Conservation (phyloP, 805 yeast genomes). For the Tetrapisispora fleetii region DNA sequence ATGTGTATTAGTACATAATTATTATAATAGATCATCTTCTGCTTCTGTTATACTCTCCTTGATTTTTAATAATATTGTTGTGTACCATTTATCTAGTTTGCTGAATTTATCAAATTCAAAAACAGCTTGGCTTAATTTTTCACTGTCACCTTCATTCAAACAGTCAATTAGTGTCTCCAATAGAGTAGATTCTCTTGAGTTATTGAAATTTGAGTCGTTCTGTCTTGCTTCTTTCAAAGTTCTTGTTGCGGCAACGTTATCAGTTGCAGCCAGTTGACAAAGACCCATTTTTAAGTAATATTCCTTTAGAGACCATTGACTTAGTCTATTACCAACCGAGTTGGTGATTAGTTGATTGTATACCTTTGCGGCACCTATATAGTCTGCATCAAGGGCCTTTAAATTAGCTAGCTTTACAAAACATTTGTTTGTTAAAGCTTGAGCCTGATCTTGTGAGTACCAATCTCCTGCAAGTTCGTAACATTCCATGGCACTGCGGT, state of each 20-base stretch:
- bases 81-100: constrained; percentile 86
- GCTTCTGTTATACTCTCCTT: constrained; percentile 63
- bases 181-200: constrained; percentile 66
- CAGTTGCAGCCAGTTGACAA: constrained; percentile 76
- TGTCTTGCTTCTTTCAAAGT: constrained; percentile 51
- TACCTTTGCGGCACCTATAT: constrained; percentile 60
- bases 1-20: no score
- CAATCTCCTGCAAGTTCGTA: constrained; percentile 95
- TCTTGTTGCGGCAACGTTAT: constrained; percentile 75
- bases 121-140: constrained; percentile 61
- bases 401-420: constrained; percentile 84
- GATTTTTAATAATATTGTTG: constrained; percentile 70
- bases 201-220: constrained; percentile 67
- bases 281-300: constrained; percentile 77
- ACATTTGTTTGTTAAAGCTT: constrained; percentile 81
- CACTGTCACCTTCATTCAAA: constrained; percentile 72
- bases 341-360: constrained; percentile 74
- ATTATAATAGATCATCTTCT: constrained; percentile 48
- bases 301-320: constrained; percentile 89
- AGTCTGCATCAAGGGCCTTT: constrained; percentile 66
- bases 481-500: constrained; percentile 57
- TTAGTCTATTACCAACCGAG: constrained; percentile 60
- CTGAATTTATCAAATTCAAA: constrained; percentile 79
- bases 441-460: constrained; percentile 88
- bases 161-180: constrained; percentile 58